Percentiles rank a stretch among this genome's conserved stretches.
Conservation (phyloP, 2,329 filamentous ascomycete species). For the Paecilomyces formosus region DNA sequence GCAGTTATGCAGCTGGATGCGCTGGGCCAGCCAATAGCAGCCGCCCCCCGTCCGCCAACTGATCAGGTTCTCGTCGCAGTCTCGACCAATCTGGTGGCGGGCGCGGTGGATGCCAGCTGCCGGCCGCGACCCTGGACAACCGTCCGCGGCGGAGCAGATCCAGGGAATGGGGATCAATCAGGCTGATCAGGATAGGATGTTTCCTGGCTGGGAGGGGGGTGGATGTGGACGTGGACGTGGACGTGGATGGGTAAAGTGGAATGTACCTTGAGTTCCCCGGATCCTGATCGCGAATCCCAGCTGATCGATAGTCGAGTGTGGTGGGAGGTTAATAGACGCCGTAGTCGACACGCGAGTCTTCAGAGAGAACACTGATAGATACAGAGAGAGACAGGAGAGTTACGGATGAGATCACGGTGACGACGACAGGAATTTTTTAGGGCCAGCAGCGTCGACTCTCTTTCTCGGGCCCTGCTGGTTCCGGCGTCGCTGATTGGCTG, state of each 20-base stretch:
- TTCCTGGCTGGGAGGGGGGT: too few species aligned
- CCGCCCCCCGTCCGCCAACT: neutral
- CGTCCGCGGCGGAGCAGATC: neutral
- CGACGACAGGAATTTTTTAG: slow-evolving; percentile 16
- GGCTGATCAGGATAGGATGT: neutral
- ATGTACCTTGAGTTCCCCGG: neutral
- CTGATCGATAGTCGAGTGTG: too few species aligned
- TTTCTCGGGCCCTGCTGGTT: neutral
- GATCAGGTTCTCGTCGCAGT: neutral
- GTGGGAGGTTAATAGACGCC: too few species aligned
- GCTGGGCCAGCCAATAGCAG: too few species aligned
- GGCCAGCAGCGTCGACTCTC: neutral
- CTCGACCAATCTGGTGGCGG: neutral
- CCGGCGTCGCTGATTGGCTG: neutral
- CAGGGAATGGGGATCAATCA: neutral
- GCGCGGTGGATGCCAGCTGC: neutral
- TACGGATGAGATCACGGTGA: slow-evolving; percentile 31
- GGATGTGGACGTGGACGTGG: too few species aligned
- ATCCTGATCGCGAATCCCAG: neutral
- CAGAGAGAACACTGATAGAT: neutral
- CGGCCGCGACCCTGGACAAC: neutral
- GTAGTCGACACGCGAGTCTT: neutral
- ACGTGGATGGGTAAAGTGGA: neutral
- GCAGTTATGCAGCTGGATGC: neutral
- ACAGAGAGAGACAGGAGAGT: neutral